Evolutionary conservation across 805 yeast genomes (phyloP).

Genomic region (Priceomyces fermenticarens): DNA sequence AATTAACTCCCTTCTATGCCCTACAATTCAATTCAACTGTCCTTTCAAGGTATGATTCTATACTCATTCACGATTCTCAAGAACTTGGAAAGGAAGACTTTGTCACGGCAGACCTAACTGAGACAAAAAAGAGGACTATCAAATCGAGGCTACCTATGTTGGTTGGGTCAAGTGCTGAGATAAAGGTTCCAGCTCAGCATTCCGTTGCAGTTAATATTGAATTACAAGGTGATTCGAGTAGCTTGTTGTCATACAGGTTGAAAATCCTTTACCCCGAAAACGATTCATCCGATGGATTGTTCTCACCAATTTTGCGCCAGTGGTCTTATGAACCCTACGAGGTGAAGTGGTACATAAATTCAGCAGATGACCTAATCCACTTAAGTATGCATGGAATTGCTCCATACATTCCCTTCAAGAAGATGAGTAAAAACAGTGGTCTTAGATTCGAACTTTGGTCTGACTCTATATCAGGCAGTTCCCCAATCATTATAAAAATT

Average conservation of each 20-base stretch:
- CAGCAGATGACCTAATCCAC: conserved; percentile 25
- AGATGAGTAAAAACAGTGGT: conserved; percentile 17
- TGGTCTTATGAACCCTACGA: conserved; percentile 63
- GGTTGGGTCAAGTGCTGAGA: conserved; percentile 34
- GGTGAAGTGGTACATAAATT: conserved; percentile 72
- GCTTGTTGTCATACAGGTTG: conserved; percentile 54
- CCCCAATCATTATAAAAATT: conserved; percentile 36
- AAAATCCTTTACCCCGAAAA: conserved; percentile 12
- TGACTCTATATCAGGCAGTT: conserved; percentile 19
- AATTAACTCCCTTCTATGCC: conserved; percentile 45
- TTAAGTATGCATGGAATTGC: conserved; percentile 61
- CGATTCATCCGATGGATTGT: conserved; percentile 18
- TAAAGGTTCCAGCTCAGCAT: conserved; percentile 40
- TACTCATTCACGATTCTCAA: conserved; percentile 39
- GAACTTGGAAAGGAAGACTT: conserved; percentile 22
- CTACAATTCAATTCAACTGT: conserved; percentile 39
- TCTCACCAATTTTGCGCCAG: conserved; percentile 69
- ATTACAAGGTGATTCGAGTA: conserved; percentile 59
- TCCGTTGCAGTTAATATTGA: conserved; percentile 47
- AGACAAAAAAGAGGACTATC: conserved; percentile 17
- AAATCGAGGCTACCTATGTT: conserved; percentile 34
- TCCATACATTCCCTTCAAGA: conserved; percentile 59
- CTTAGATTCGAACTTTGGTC: conserved; percentile 49
- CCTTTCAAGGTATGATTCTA: conserved; percentile 44
- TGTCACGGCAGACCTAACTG: conserved; percentile 34